Evolutionary conservation across 495 filamentous ascomycete genomes (phyloP).

Genomic region (Podospora pseudocomata): DNA sequence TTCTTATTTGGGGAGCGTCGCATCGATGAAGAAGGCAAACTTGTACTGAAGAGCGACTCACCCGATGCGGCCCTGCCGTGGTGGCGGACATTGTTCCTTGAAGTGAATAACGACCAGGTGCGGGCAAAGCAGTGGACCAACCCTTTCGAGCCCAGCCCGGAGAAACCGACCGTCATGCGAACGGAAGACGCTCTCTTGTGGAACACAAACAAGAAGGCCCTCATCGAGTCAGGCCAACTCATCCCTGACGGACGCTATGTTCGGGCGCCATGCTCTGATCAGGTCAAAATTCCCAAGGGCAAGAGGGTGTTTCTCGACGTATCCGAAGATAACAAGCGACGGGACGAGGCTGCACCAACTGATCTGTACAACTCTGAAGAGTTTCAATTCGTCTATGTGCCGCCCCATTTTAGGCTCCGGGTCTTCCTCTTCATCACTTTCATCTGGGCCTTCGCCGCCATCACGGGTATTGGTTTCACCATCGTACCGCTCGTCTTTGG

Average conservation of each 20-base stretch:
- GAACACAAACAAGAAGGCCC: slow-evolving; percentile 33
- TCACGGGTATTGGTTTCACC: slow-evolving; percentile 85
- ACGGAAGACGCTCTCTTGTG: slow-evolving; percentile 16
- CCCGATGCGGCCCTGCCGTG: slow-evolving; percentile 24
- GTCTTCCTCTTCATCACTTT: slow-evolving; percentile 81
- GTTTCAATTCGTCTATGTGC: slow-evolving; percentile 84
- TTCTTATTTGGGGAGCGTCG: slow-evolving; percentile 87
- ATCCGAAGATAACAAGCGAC: slow-evolving; percentile 60
- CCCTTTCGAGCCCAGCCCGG: slow-evolving; percentile 36
- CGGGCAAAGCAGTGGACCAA: slow-evolving; percentile 42
- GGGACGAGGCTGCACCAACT: slow-evolving; percentile 52
- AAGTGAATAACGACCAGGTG: slow-evolving; percentile 33
- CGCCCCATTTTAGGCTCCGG: slow-evolving; percentile 75
- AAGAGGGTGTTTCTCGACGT: slow-evolving; percentile 76
- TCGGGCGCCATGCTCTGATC: slow-evolving; percentile 84
- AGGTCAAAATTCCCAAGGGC: slow-evolving; percentile 88
- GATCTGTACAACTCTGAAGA: slow-evolving; percentile 66
- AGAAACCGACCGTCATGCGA: slow-evolving; percentile 27
- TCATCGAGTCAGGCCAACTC: slow-evolving; percentile 42
- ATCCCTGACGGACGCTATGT: slow-evolving; percentile 78
- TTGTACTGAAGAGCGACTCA: slow-evolving; percentile 30
- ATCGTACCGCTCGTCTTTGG: slow-evolving; percentile 82
- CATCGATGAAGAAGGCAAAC: slow-evolving; percentile 73
- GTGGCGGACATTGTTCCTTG: slow-evolving; percentile 38
- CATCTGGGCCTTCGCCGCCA: slow-evolving; percentile 91